A percentile compares a stretch with the other conserved stretches of the same genome.
phyloP scores from a whole-genome alignment of 805 yeast genomes.

The Yarrowia sp. region DNA sequence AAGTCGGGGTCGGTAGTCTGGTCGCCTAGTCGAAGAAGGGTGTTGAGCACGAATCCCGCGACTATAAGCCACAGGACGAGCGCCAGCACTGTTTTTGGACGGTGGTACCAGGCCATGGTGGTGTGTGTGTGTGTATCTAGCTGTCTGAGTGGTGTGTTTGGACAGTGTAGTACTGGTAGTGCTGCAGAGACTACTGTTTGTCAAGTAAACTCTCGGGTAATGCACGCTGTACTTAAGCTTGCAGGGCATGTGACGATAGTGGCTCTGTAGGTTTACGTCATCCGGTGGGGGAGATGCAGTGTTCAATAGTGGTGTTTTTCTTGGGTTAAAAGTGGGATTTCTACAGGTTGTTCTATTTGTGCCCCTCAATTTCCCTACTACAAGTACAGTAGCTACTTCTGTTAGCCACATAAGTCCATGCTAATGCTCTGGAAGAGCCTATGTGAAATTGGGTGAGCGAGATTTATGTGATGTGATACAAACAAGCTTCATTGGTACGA shows the following conservation, averaged over 20 bases:
- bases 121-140: neutral
- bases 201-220: conserved; percentile 9
- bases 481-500: neutral
- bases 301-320: too few relatives aligned
- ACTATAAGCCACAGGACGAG: conserved; percentile 1
- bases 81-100: conserved; percentile 10
- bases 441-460: neutral
- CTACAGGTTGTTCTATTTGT: too few relatives aligned
- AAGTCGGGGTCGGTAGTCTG: neutral
- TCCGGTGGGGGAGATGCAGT: too few relatives aligned
- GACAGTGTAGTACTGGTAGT: neutral
- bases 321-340: too few relatives aligned
- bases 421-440: neutral
- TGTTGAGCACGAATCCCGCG: neutral
- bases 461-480: neutral
- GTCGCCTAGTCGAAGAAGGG: neutral
- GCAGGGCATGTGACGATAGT: conserved; percentile 14
- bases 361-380: neutral
- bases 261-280: neutral
- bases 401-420: too few relatives aligned
- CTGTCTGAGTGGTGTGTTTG: neutral
- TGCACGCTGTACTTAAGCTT: conserved; percentile 18
- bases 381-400: neutral
- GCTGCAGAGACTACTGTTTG: neutral
- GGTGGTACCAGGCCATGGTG: conserved; percentile 18